Base-by-base conservation (phyloP, 108 stramenopile genomes). In the Skeletonema potamos region DNA sequence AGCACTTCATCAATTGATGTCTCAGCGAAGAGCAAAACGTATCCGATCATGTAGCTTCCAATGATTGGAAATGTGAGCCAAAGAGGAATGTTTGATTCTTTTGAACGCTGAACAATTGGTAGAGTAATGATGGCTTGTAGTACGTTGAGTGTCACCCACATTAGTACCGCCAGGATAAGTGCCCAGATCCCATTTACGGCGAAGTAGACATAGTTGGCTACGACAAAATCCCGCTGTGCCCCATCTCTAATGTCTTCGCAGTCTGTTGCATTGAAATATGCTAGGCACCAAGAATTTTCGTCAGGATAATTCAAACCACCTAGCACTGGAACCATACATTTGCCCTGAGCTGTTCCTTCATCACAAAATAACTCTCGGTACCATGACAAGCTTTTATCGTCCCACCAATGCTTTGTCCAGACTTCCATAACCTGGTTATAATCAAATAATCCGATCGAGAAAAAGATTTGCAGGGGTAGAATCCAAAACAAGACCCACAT, bases 101-200 rank as follows among this genome's bases (percentile, higher is more conserved):
- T 81, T 1, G 93, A 94, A 26, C 88, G 76, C 70, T 91, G 93
- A 24, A 94, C 89, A 46, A 94, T 88, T 0, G 93, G 93, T 58
- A 81, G 73, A 13, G 90, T 77, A 51, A 94, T 90, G 27, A 94
- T 90, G 18, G 80, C 76, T 68, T 94, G 87, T 18, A 94, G 68
- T 6, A 87, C 44, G 30, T 79, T 75, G 0, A 94, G 64, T n/a
- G 84, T 81, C 5, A 91, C 79, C 46, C 83, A 67, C 33, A 88
- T 60, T 61, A 84, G 71, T 24, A 58, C 28, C 11, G 68, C 71
- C 1, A 72, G 48, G 27, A 81, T 11, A 27, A 72, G 36, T 34
- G 76, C 82, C 74, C 66, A 80, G 2, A 83, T 70, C 7, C 69
- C 79, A 68, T 69, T 77, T 0, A 54, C 44, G 3, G 80, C 65